Evolutionary conservation across 345 rosid genomes (phyloP), one percentile per base, ranked within the genome.

Genomic region (Eucalyptus grandis): DNA sequence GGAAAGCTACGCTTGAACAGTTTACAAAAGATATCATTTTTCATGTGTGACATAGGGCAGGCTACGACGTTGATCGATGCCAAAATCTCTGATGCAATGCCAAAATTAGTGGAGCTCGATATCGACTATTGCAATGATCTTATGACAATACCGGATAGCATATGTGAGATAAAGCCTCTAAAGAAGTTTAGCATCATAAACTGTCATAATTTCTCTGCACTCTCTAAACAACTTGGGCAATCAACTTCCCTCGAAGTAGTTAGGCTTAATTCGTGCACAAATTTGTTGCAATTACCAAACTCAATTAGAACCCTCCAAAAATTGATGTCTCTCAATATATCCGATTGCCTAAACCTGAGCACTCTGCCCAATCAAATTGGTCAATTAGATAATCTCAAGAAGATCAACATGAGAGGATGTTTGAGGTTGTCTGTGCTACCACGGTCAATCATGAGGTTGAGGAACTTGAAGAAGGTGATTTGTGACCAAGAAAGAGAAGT

Each of bases 341-440:
- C 96, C 1, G 89, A 93, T 80, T 95, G 96, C 88, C 26, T 86
- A 6, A 87, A 43, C 58, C 54, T 95, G 31, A 86, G 15, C 17
- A 89, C 89, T 49, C 89, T 96, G 60, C 96, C 98, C 2, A 34
- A 31, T 47, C 91, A 91, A 89, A 91, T 95, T 31, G 95, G 94
- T 16, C 91, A 91, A 31, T 34, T 97, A 88, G 49, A 44, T 34
- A 93, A 67, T 17, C 89, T 97, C 67, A 80, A 88, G 54, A 94
- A 82, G 91, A 90, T 96, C 3, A 81, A 88, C 69, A 94, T 96
- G 97, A 93, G 50, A 54, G 94, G 93, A 56, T 95, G 97, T 90
- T 46, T 88, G 8, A 14, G 11, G n/a, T 86, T 90, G 51, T 65
- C 88, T 26, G 0, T 51, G 54, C 8, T 51, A 0, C 54, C 54